Base-by-base conservation (phyloP, 1,139 yeast species). In the Protomyces inouyei region DNA sequence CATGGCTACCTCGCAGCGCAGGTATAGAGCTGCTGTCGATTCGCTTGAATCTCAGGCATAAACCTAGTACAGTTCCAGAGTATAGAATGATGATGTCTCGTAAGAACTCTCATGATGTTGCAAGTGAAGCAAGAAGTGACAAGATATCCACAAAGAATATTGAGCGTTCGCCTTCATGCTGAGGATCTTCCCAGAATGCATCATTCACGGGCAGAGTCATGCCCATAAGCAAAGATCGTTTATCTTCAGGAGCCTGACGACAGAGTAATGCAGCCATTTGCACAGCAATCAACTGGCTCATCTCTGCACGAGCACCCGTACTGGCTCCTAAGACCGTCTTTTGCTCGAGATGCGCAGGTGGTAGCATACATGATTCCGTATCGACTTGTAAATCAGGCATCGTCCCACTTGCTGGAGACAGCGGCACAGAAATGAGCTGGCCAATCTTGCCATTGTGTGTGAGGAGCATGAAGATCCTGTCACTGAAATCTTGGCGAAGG, bases 1-100 rank as follows among this genome's bases (percentile, higher is more conserved):
- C 72, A 95, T 89, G 82, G 90, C 95, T 65, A 82, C 79, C 70
- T 82, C 85, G 60, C 98, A 92, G 76, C 85, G 82, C 71, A 83
- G 80, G 71, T 92, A 88, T 76, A 82, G 98, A 75, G 76, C 78
- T 32, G 73, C 83, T 76, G 90, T 92, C 60, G 89, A 86, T 71
- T 55, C 56, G 16, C 48, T 57, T 23, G 61, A 57, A 12, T 3
- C 48, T 10, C 14, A 43, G 18, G 48, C 5, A 37, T 14, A 14
- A 4, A 37, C 32, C 8, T 28, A 28, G 32, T 6, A 6, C 32
- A 28, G 8, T 28, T 28, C 8, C 32, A 4, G 3, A 4, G 3
- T 28, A 28, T 28, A 28, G 32, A 28, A 28, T 28, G 8, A 5
- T 28, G 32, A 28, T 28, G 32, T 28, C 6, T 21, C 8, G 32